Evolutionary conservation across 2,329 filamentous ascomycete species (phyloP).

Genomic region (Aspergillus fructus): DNA sequence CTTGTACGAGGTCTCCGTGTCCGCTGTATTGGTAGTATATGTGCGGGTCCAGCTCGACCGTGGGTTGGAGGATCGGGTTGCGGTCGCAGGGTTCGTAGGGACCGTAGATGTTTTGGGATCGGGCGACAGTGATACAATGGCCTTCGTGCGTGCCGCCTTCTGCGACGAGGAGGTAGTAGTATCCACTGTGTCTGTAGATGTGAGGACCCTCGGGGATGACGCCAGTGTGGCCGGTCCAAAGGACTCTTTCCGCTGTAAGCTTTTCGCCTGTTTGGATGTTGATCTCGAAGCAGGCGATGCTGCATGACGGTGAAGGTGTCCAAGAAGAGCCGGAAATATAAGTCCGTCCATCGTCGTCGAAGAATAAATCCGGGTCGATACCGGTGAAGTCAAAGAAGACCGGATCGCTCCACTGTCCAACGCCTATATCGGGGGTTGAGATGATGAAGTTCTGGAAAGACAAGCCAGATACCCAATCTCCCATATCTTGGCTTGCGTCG

Average conservation of each 20-base stretch:
- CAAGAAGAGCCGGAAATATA: slow-evolving; percentile 3
- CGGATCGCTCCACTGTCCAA: slow-evolving; percentile 11
- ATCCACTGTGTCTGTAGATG: no score
- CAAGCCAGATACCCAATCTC: slow-evolving; percentile 1
- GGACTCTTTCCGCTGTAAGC: not conserved
- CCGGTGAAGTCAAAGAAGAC: slow-evolving; percentile 7
- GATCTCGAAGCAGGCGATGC: not conserved
- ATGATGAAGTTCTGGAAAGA: slow-evolving; percentile 1
- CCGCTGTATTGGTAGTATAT: not conserved
- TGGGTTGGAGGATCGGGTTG: not conserved
- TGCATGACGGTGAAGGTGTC: not conserved
- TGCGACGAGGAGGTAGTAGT: no score
- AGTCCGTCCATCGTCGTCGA: slow-evolving; percentile 12
- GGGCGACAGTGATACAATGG: no score
- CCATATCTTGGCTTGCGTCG: not conserved
- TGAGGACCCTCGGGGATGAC: no score
- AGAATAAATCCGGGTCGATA: slow-evolving; percentile 14
- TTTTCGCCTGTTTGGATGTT: not conserved
- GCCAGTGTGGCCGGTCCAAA: not conserved
- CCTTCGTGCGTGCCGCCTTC: no score
- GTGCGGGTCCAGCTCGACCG: not conserved
- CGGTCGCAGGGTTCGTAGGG: no score
- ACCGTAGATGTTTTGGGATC: no score
- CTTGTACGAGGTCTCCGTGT: not conserved
- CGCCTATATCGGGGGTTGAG: not conserved